Percentiles rank a stretch among this genome's conserved stretches.
These are phyloP conservation scores for Exophiala mesophila DNA, from an alignment of 2,329 filamentous ascomycete species.

Conservation along the genomic window DNA sequence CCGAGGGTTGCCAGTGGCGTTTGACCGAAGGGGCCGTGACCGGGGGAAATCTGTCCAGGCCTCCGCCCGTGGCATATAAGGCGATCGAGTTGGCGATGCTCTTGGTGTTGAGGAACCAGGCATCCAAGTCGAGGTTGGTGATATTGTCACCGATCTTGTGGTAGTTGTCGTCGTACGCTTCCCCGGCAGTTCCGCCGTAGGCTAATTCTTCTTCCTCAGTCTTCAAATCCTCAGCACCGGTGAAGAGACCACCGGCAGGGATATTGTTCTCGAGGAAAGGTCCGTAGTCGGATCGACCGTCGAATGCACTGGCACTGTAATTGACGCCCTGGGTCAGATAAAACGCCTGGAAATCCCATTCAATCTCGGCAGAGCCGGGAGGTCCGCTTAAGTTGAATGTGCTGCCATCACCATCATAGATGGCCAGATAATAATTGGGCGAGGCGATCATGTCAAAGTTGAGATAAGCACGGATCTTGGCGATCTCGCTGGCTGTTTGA, in stretches of 20 bases:
- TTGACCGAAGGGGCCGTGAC: background rate
- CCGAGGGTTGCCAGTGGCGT: slow-evolving; percentile 1
- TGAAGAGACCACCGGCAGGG: slow-evolving; percentile 69
- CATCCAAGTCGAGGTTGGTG: slow-evolving; percentile 50
- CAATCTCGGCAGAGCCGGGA: slow-evolving; percentile 63
- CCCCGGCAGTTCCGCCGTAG: slow-evolving; percentile 66
- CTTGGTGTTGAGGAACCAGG: slow-evolving; percentile 52
- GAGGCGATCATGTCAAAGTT: slow-evolving; percentile 66
- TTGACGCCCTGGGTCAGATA: slow-evolving; percentile 59
- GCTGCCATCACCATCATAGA: slow-evolving; percentile 56
- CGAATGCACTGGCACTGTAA: slow-evolving; percentile 68
- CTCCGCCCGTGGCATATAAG: slow-evolving; percentile 55
- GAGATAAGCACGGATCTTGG: slow-evolving; percentile 62
- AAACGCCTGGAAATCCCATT: slow-evolving; percentile 63
- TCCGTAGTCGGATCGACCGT: slow-evolving; percentile 75
- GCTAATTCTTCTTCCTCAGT: slow-evolving; percentile 58
- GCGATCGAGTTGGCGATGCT: slow-evolving; percentile 69
- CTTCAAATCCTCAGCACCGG: slow-evolving; percentile 73
- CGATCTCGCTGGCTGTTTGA: slow-evolving; percentile 42
- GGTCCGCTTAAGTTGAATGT: slow-evolving; percentile 52
- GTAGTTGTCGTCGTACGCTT: slow-evolving; percentile 54
- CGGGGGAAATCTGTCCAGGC: slow-evolving; percentile 58
- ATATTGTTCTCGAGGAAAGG: slow-evolving; percentile 70
- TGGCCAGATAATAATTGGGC: slow-evolving; percentile 54
- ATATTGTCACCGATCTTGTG: slow-evolving; percentile 50